Conservation (phyloP, 371 early-diverging fungal species). For the Mortierella sp. region DNA sequence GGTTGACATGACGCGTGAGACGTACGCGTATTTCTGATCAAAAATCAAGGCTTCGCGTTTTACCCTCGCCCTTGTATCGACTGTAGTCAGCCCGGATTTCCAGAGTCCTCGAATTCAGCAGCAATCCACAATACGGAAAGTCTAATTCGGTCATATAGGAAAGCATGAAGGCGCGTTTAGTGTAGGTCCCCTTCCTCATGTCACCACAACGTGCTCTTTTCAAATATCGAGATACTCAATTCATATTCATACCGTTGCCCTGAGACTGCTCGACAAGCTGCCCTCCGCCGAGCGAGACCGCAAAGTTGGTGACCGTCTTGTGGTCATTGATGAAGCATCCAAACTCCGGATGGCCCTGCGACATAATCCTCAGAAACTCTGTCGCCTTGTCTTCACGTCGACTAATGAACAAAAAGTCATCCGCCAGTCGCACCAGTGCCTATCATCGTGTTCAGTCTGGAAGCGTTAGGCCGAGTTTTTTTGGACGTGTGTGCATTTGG, state of each 20-base stretch:
- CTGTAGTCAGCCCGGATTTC: conserved; percentile 76
- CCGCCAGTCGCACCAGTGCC: conserved; percentile 81
- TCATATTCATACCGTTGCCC: conserved; percentile 8
- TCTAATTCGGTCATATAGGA: conserved; percentile 55
- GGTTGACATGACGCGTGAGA: not conserved
- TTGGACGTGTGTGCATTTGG: not conserved
- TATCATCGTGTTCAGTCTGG: conserved; percentile 27
- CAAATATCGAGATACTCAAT: not conserved
- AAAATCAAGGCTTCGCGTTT: not conserved
- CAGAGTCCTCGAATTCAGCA: conserved; percentile 74
- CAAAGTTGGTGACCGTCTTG: conserved; percentile 81
- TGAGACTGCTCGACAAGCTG: conserved; percentile 26
- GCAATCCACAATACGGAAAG: conserved; percentile 90
- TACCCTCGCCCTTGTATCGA: conserved; percentile 60
- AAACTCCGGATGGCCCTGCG: conserved; percentile 68
- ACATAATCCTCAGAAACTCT: conserved; percentile 68
- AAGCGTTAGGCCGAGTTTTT: not conserved
- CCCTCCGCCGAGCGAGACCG: conserved; percentile 58
- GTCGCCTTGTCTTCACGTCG: conserved; percentile 59
- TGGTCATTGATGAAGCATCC: conserved; percentile 71
- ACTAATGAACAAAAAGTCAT: conserved; percentile 88
- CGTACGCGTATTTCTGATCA: not conserved
- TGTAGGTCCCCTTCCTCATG: not conserved
- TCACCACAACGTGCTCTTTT: not conserved
- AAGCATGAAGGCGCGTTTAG: not conserved